phyloP scores from a whole-genome alignment of 1,139 yeast species.

The Yamadazyma dendronema region DNA sequence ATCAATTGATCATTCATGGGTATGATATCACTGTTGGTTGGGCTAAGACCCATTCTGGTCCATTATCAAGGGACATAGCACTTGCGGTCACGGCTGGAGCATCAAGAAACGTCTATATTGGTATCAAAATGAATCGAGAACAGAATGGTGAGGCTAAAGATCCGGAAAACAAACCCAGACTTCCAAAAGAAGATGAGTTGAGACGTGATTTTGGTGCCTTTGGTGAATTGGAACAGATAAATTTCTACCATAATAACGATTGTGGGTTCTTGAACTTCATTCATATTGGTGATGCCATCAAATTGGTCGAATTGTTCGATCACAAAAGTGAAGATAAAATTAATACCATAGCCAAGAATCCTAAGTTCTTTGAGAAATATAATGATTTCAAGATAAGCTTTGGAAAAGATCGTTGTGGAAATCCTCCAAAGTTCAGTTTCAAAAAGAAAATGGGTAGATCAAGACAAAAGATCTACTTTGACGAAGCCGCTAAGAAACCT shows the following conservation, averaged over 20 bases:
- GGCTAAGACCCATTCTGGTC: constrained; percentile 48
- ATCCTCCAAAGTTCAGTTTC: constrained; percentile 45
- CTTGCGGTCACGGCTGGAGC: constrained; percentile 51
- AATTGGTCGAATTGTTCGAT: constrained; percentile 34
- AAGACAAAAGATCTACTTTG: constrained; percentile 17
- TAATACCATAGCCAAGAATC: constrained; percentile 21
- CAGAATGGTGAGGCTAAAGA: constrained; percentile 7
- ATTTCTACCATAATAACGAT: constrained; percentile 43
- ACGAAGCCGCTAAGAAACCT: constrained; percentile 8
- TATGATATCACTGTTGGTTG: constrained; percentile 45
- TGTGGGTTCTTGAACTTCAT: constrained; percentile 48
- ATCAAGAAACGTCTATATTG: constrained; percentile 48
- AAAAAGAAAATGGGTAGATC: constrained; percentile 28
- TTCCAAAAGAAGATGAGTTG: constrained; percentile 44
- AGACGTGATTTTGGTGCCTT: constrained; percentile 37
- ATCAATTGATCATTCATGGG: constrained; percentile 47
- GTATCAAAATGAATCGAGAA: constrained; percentile 30
- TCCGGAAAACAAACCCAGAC: constrained; percentile 13
- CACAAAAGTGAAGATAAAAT: constrained; percentile 19
- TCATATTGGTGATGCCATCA: constrained; percentile 39
- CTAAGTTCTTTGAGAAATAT: constrained; percentile 39
- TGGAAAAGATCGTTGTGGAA: constrained; percentile 50
- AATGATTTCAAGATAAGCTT: constrained; percentile 41
- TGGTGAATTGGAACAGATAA: constrained; percentile 48
- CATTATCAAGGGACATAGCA: constrained; percentile 35